Base-by-base conservation (phyloP, 2,329 filamentous ascomycete species). In the Fusarium citri region DNA sequence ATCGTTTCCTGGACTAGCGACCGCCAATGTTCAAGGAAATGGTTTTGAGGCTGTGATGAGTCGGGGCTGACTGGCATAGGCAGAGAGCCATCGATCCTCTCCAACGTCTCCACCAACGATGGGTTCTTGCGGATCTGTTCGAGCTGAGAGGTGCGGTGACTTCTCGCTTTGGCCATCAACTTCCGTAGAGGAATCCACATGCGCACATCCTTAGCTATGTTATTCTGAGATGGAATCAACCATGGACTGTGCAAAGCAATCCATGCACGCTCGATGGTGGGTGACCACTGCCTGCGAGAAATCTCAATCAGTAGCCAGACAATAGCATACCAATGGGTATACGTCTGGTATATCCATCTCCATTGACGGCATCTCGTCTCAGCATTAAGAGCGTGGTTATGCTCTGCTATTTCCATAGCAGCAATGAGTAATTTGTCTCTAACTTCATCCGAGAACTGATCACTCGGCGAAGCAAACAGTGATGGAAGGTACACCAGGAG, bases 331-430 rank as follows among this genome's bases (percentile, higher is more conserved):
- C 87, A 89, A 63, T 88, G 86, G 1, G 84, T 86, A 72, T 88
- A 88, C 0, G 85, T 87, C 69, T 88, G 84, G 74, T 87, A 88
- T 8, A 88, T 78, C 87, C 87, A 89, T 20, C 85, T 84, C 83
- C 85, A 88, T 48, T 84, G 83, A 12, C 81, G 81, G 55, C 81
- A 83, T 18, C 78, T 79, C 4, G 79, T 77, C 58, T 89, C 85
- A 5, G 81, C 78, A 54, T 86, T 87, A n/a, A 89, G 76, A 2
- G 83, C 79, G 65, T 86, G 83, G 62, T 83, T 87, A 69, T 87
- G 87, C 72, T 88, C 86, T 43, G 86, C 85, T 1, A 88, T 80
- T 66, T 88, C 86, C 20, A 87, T 83, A 4, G 84, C 85, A 0
- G 85, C 80, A 43, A 84, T 78, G 6, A 88, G 82, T 0, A 88